Evolutionary conservation across 2,329 filamentous ascomycete genomes (phyloP), one percentile per base, ranked within the genome.

Genomic region (Cladosporium sp.): DNA sequence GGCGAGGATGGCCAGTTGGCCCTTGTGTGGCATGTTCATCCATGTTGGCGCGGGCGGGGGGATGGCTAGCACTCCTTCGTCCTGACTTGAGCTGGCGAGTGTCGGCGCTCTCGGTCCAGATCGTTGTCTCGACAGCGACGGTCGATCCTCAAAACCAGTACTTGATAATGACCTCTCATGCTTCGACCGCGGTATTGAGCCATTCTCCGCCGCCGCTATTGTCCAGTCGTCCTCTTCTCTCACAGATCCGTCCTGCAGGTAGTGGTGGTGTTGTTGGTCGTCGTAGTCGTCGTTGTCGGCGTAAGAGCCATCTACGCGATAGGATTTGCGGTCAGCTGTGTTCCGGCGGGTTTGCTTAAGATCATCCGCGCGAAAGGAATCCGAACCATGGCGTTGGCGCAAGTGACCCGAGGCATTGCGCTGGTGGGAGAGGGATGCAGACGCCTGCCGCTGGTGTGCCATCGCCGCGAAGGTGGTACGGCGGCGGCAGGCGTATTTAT

Each of bases 1-100:
- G 11, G 65, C 64, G 24, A 71, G 65, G 49, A 73, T 67, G 55
- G 65, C 63, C 53, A 73, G 56, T 57, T 72, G 69, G 50, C 57
- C 56, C 54, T 72, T 72, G 56, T 68, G 66, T 13, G 70, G 70
- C 61, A 72, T 63, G 50, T 70, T 69, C 34, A 47, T 29, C 69
- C 69, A 73, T 64, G 69, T 67, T 24, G 68, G 65, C 36, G 61
- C 51, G 17, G 54, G 55, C 24, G 59, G 55, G 11, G 58, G 58
- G 27, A 50, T 12, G 3, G 27, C 20, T 30, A 24, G 29, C 24
- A 38, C 17, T 13, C 30, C 22, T 29, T 38, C 47, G 13, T 19
- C 40, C 20, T 43, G 41, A 15, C 32, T 43, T 11, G 40, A 36
- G n/a, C 29, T 36, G 5, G 40, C 47, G 20, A 50, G 47, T 15